Evolutionary conservation across 805 yeast species (phyloP), one percentile per base, ranked within the genome.

Genomic region (Cyberlindnera xylosilytica): DNA sequence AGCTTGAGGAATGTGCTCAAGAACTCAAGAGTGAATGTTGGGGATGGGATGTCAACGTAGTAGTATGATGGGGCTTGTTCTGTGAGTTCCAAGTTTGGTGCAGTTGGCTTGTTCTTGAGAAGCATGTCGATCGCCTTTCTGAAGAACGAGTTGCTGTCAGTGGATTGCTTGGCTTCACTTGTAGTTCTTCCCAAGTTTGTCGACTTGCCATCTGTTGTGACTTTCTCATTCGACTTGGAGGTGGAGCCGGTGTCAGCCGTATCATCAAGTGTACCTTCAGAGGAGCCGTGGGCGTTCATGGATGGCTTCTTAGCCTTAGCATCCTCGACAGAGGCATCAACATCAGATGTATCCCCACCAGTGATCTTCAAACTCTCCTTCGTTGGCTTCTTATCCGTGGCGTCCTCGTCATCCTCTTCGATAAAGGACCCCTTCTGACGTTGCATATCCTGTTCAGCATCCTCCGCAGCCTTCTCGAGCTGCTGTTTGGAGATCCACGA

Each of bases 1-100:
- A 57, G 42, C 24, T 53, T 38, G 11, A 53, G 34, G 37, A 49
- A 46, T 5, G 37, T 17, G 2, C 36, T 17, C 4, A 57, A 36
- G 43, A 55, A 57, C 1, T 57, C 61, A 34, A 57, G 52, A 10
- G 50, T 55, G 51, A 57, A 57, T 1, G 61, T 53, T 38, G 58
- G 57, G 26, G 44, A 46, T 29, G 61, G 61, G 4, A 57, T n/a
- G 39, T 57, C 60, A 20, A 55, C 39, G 36, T 55, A 57, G 36
- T 13, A 57, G 39, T 53, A 53, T 3, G 61, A 57, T 20, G 61
- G 60, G 1, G 61, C 61, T 38, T 50, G 50, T 6, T 44, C 58
- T 6, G 36, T 36, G 9, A 57, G 34, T 22, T 46, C 47, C 10
- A 57, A 19, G 4, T 39, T 15, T 5, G 34, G 45, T 12, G 53